Evolutionary conservation across 495 filamentous ascomycete genomes (phyloP).

Genomic region (Talaromyces stipitatus): DNA sequence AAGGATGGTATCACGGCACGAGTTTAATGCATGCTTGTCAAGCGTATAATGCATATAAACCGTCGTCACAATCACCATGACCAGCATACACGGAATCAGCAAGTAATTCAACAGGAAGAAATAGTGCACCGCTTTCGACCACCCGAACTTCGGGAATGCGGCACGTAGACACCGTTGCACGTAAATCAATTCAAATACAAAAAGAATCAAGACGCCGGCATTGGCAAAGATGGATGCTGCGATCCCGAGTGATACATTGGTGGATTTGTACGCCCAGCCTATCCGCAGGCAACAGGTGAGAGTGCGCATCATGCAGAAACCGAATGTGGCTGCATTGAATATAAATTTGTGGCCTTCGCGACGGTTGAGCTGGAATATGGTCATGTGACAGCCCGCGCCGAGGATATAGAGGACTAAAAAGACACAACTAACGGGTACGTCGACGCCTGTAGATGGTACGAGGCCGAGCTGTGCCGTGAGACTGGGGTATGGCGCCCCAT

Average conservation of each 20-base stretch:
- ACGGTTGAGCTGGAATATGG: slow-evolving; percentile 54
- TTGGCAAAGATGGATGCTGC: slow-evolving; percentile 67
- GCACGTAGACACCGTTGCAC: slow-evolving; percentile 70
- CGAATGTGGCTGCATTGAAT: slow-evolving; percentile 60
- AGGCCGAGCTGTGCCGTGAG: slow-evolving; percentile 50
- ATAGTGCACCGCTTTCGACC: slow-evolving; percentile 42
- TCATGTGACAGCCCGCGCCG: slow-evolving; percentile 55
- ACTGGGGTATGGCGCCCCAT: slow-evolving; percentile 29
- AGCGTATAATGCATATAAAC: slow-evolving; percentile 64
- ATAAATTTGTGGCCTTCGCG: slow-evolving; percentile 59
- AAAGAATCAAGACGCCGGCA: slow-evolving; percentile 72
- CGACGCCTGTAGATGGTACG: slow-evolving; percentile 43
- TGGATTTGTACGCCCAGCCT: slow-evolving; percentile 29
- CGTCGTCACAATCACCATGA: slow-evolving; percentile 61
- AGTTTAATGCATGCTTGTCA: slow-evolving; percentile 34
- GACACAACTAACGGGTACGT: slow-evolving; percentile 57
- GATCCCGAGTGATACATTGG: slow-evolving; percentile 51
- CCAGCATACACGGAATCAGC: slow-evolving; percentile 51
- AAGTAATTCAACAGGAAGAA: slow-evolving; percentile 52
- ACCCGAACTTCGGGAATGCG: slow-evolving; percentile 62
- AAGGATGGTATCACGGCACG: slow-evolving; percentile 57
- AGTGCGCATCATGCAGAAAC: slow-evolving; percentile 71
- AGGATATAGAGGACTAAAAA: slow-evolving; percentile 58
- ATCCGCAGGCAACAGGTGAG: slow-evolving; percentile 59
- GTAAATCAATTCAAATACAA: slow-evolving; percentile 73